phyloP scores from a whole-genome alignment of 106 monocot species.

The Amphibolis antarctica region DNA sequence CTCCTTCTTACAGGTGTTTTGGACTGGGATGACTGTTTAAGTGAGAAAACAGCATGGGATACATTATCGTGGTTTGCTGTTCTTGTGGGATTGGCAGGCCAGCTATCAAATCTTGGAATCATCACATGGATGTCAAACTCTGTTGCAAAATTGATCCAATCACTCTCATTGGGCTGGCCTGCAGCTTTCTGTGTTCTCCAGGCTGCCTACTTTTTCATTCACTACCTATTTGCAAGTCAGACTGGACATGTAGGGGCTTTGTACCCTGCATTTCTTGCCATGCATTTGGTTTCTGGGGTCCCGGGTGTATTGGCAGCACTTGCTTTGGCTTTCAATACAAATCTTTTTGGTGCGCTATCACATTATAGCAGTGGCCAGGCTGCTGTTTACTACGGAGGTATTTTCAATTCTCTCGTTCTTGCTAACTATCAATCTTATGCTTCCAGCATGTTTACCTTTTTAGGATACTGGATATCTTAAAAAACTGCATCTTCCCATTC shows the following conservation, averaged over 20 bases:
- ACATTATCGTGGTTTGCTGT: conserved; percentile 96
- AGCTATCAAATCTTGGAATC: conserved; percentile 77
- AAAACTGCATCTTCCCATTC: too few species aligned
- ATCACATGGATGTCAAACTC: conserved; percentile 84
- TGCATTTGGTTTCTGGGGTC: conserved; percentile 92
- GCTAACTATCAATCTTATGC: background rate
- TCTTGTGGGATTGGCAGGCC: conserved; percentile 90
- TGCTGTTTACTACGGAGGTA: conserved; percentile 99
- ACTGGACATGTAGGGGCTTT: conserved; percentile 98
- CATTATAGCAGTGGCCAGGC: conserved; percentile 99
- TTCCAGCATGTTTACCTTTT: too few species aligned
- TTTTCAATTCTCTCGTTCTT: background rate
- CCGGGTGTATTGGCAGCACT: conserved; percentile 75
- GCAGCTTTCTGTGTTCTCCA: conserved; percentile 74
- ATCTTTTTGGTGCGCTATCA: conserved; percentile 82
- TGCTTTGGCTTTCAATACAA: conserved; percentile 89
- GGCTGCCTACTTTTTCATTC: conserved; percentile 81
- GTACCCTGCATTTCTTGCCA: conserved; percentile 92
- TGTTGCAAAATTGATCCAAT: conserved; percentile 65
- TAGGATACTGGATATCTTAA: too few species aligned
- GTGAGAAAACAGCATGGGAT: conserved; percentile 95
- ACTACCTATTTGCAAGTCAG: conserved; percentile 96
- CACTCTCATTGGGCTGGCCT: conserved; percentile 91
- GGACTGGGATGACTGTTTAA: conserved; percentile 93
- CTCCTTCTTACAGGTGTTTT: conserved; percentile 81